Evolutionary conservation across 495 filamentous ascomycete species (phyloP), one percentile per base, ranked within the genome.

Genomic region (Amphirosellinia nigrospora): DNA sequence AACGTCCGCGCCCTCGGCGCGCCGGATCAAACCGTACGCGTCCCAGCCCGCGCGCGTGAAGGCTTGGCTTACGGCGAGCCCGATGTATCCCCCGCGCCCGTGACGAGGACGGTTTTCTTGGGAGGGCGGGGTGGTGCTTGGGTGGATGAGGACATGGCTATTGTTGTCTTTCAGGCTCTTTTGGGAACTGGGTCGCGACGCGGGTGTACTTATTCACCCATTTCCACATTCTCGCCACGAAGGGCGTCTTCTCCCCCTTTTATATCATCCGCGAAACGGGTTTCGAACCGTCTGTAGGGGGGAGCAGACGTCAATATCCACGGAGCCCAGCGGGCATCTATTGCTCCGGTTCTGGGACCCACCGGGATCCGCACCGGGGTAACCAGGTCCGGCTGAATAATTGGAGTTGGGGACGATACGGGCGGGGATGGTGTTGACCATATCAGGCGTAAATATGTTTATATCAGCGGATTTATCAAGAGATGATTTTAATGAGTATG

Each of bases 51-150:
- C 79, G 13, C 78, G 75, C 43, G 77, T 75, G 62, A 83, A 84
- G 26, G 80, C 79, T 32, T 75, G 74, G 67, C 78, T 73, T 1
- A 84, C 81, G 1, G 82, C 82, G 65, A 72, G 78, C 39, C 82
- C 82, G 45, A 83, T 79, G 72, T 82, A 84, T 1, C 81, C 82
- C 80, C 82, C 19, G 82, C 82, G 21, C 81, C 82, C 0, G 79
- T 83, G 46, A 84, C 74, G 13, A 84, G 77, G 34, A 79, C 82
- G 15, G 72, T 76, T 43, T 74, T 77, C 53, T 38, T 55, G 2
- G 64, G 36, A 13, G 65, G 43, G 48, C 39, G 66, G 62, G 55
- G 13, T 13, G 50, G 52, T 23, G 72, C 46, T 30, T 41, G 34
- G 30, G 30, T 43, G 19, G 48, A 43, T 55, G 45, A 66, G 13